Evolutionary conservation across 495 filamentous ascomycete species (phyloP), one percentile per base, ranked within the genome.

Genomic region (Hyphodiscus hymeniophilus): DNA sequence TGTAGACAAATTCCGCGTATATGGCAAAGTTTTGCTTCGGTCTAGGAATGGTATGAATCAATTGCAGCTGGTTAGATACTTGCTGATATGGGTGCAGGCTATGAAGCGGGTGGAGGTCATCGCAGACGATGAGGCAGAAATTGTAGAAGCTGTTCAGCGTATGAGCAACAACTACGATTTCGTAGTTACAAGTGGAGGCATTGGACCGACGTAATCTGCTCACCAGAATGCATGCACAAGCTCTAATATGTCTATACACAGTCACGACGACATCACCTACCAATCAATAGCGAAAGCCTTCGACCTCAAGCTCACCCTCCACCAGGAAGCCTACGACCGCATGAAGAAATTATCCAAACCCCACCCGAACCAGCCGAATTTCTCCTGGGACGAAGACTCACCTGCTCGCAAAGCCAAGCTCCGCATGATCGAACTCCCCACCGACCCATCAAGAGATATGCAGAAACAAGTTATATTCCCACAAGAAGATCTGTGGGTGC

Each of bases 221-320:
- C 34, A 38, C n/a, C 7, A 17, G 16, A 40, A 4, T 56, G 73
- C 18, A 30, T 17, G 12, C 2, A 20, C 17, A 30, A 7, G 16
- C 18, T 10, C 8, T 28, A 20, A 17, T 21, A 46, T 21, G 38
- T 16, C 23, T n/a, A 28, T 10, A 28, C 50, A 51, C 56, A 92
- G 84, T 45, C 92, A 97, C 67, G 92, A 98, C 60, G 92, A 98
- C 60, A 97, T 98, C 53, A 97, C 92, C 31, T 98, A 98, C 72
- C 67, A 81, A 58, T 90, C 90, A 18, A 90, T 98, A 58, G 92
- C 87, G 33, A 87, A 88, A 53, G 92, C 89, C 18, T 98, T 95
- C 63, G 62, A 66, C 31, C 72, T 95, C 2, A 76, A 81, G 10
- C 72, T 97, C 0, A 71, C 78, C 47, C 71, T 95, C 13, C 87